Conservation (phyloP, 1,284 basidiomycete genomes). For the Pseudozyma thailandica region DNA sequence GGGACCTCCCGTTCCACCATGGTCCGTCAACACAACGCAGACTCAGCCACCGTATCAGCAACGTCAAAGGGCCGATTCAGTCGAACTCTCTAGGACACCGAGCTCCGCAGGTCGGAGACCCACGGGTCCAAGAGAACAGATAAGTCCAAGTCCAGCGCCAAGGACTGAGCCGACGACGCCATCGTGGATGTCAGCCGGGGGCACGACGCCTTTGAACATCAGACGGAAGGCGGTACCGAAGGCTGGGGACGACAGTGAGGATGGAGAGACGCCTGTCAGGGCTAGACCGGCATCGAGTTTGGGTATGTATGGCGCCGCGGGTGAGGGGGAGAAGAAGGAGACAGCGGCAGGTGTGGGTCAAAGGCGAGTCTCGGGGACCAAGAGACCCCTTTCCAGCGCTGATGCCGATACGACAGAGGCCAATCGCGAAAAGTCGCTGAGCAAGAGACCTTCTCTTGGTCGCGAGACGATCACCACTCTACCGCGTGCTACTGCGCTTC, state of each 20-base stretch:
- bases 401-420: conserved; percentile 5
- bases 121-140: conserved; percentile 42
- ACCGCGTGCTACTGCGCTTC: conserved; percentile 15
- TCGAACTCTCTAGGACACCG: conserved; percentile 41
- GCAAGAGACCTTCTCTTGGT: conserved; percentile 28
- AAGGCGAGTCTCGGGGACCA: conserved; percentile 27
- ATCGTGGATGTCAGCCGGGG: conserved; percentile 19
- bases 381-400: conserved; percentile 21
- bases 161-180: conserved; percentile 14
- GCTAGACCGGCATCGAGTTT: conserved; percentile 21
- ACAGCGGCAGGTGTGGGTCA: background rate
- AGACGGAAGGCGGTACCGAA: conserved; percentile 36
- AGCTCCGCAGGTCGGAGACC: conserved; percentile 47
- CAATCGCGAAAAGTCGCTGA: conserved; percentile 13
- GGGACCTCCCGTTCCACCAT: conserved; percentile 15
- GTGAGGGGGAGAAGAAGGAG: background rate
- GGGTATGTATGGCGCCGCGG: conserved; percentile 7
- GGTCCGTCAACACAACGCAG: conserved; percentile 13
- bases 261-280: conserved; percentile 10
- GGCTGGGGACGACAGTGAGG: conserved; percentile 2
- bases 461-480: conserved; percentile 3
- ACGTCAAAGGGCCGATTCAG: conserved; percentile 34
- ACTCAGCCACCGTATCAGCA: conserved; percentile 28
- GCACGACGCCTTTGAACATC: conserved; percentile 45
- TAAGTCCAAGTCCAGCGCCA: conserved; percentile 25